Evolutionary conservation across 1,284 basidiomycete genomes (phyloP), one percentile per base, ranked within the genome.

Genomic region (Tylopilus microsporus): DNA sequence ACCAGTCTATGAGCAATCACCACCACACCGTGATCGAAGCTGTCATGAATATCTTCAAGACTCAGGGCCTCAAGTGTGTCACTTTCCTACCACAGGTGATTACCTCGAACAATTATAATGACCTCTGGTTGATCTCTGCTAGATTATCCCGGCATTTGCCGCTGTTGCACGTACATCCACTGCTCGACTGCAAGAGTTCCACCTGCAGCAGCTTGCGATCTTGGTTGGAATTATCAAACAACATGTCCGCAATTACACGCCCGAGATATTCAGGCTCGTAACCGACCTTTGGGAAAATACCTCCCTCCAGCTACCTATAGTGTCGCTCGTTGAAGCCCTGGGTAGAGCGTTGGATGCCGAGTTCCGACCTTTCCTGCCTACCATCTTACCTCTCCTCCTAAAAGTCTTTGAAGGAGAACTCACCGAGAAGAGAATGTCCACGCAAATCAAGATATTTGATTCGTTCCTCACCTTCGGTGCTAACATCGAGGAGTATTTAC

Each of bases 11-110:
- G 63, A 89, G 82, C 68, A 85, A 81, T 62, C 88, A 94, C 67
- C 94, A 98, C 67, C 87, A 94, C 73, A 92, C 88, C 49, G 96
- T 96, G 60, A 96, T 99, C 64, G 95, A 99, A 73, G 95, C 96
- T 3, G 91, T 99, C 68, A 99, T 99, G 93, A 92, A 95, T 60
- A 98, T 99, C 63, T 99, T 99, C 83, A 94, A 96, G 74, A 98
- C 95, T 0, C 94, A 99, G 72, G 93, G 97, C 10, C 77, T 99
- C 68, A 94, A 95, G 79, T 98, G 95, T 72, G 95, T 98, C 36
- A 86, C 92, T 6, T 99, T 98, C 77, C 76, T 99, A 41, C 93
- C 96, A 49, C 93, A 96, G 79, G 93, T 93, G 68, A 62, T 79
- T 61, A 5, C 43, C 42, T 45, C 51, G 49, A 51, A 48, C 36